These are phyloP conservation scores for Metschnikowia similis DNA, from an alignment of 805 yeast genomes.

Conservation along the genomic window DNA sequence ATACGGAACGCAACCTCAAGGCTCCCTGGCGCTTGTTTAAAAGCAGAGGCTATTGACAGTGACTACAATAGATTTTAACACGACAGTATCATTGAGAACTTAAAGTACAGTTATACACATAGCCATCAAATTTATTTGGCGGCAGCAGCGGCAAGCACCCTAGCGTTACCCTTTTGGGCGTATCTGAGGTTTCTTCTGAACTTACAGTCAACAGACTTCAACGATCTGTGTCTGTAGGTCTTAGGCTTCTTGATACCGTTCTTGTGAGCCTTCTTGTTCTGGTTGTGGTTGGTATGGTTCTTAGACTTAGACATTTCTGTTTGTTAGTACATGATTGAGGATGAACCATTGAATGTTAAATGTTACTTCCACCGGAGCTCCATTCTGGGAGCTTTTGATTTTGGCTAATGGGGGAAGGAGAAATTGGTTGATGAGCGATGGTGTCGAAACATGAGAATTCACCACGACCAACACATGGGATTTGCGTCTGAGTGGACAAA, in stretches of 20 bases:
- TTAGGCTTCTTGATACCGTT: constrained; percentile 99
- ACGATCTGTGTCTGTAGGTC: constrained; percentile 96
- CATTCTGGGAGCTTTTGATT: neutral
- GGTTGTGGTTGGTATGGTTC: constrained; percentile 99
- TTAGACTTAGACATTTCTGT: constrained; percentile 92
- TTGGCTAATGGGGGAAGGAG: no score
- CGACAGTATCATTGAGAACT: constrained; percentile 16
- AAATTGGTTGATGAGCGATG: no score
- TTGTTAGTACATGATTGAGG: constrained; percentile 25
- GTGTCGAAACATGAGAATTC: no score
- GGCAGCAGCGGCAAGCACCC: constrained; percentile 64
- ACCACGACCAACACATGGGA: no score
- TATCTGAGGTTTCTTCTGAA: constrained; percentile 99
- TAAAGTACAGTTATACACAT: constrained; percentile 9
- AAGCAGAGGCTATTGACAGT: neutral
- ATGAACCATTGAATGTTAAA: no score
- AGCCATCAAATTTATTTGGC: constrained; percentile 10
- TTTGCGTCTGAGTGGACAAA: neutral
- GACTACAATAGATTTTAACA: constrained; percentile 3
- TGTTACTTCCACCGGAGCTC: neutral
- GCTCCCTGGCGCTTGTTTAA: neutral
- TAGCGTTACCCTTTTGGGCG: constrained; percentile 97
- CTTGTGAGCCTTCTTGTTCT: constrained; percentile 99
- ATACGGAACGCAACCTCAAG: neutral
- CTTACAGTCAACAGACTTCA: constrained; percentile 98